Conservation (phyloP, 371 early-diverging fungal genomes). For the Rhizopus microsporus region DNA sequence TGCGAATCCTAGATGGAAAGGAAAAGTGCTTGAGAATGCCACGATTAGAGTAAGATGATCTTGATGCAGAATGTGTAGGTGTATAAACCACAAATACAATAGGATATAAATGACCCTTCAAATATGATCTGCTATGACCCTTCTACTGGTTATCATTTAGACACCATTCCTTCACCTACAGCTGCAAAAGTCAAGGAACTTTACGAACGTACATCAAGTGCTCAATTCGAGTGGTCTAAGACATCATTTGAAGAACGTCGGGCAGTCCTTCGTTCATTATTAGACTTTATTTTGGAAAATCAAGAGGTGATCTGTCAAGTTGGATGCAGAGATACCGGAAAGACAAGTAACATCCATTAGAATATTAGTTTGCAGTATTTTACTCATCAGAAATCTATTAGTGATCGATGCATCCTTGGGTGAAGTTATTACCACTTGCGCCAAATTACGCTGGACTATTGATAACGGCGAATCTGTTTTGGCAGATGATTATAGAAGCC, state of each 20-base stretch:
- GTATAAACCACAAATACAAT: constrained; percentile 2
- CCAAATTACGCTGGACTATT: constrained; percentile 83
- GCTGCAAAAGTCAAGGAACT: constrained; percentile 59
- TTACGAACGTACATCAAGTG: constrained; percentile 59
- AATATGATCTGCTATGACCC: constrained; percentile 87
- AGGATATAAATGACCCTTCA: constrained; percentile 56
- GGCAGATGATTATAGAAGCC: constrained; percentile 64
- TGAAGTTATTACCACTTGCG: constrained; percentile 80
- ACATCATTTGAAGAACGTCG: constrained; percentile 79
- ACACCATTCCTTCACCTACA: constrained; percentile 62
- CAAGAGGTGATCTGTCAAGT: constrained; percentile 80
- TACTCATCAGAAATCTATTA: constrained; percentile 18
- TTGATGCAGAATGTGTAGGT: not conserved
- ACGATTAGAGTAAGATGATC: constrained; percentile 48
- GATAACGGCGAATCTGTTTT: constrained; percentile 76
- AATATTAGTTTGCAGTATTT: not conserved
- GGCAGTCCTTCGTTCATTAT: constrained; percentile 70
- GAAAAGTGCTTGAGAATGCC: constrained; percentile 55
- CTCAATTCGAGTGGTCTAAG: constrained; percentile 72
- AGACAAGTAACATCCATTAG: constrained; percentile 57
- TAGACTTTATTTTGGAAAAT: constrained; percentile 73
- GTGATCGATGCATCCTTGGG: constrained; percentile 86
- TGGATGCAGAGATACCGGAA: constrained; percentile 83
- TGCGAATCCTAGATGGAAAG: constrained; percentile 56
- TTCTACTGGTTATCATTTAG: constrained; percentile 79